phyloP scores from a whole-genome alignment of 2,329 filamentous ascomycete species.

The Aspergillus proliferans region DNA sequence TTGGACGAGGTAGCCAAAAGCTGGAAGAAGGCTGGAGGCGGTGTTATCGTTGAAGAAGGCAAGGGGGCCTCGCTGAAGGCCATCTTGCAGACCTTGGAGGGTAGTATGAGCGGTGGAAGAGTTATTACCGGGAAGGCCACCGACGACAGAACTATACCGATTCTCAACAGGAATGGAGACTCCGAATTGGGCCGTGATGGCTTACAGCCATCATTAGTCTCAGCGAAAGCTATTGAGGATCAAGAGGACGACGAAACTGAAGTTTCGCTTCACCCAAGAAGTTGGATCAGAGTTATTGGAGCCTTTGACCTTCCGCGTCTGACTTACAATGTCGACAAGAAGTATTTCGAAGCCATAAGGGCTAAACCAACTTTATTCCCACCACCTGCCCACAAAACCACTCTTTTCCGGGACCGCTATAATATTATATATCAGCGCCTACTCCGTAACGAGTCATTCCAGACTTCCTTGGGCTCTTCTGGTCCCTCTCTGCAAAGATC shows the following conservation, averaged over 20 bases:
- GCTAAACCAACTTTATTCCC: conserved; percentile 68
- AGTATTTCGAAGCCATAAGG: conserved; percentile 75
- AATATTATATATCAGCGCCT: conserved; percentile 88
- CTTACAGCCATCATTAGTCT: conserved; percentile 20
- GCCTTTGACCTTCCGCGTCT: conserved; percentile 74
- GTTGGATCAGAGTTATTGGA: conserved; percentile 76
- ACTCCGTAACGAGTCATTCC: conserved; percentile 87
- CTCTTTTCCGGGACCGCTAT: conserved; percentile 82
- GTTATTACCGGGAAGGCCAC: conserved; percentile 40
- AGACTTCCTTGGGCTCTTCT: conserved; percentile 66
- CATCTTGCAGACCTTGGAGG: conserved; percentile 77
- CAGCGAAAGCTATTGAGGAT: conserved; percentile 38
- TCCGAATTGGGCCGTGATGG: conserved; percentile 44
- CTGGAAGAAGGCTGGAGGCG: conserved; percentile 86
- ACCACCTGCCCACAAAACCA: conserved; percentile 71
- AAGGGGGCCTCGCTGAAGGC: conserved; percentile 62
- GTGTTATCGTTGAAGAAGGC: conserved; percentile 82
- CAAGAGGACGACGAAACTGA: conserved; percentile 54
- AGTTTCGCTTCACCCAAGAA: conserved; percentile 63
- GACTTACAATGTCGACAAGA: conserved; percentile 56
- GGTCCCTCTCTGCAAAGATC: conserved; percentile 53
- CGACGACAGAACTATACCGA: conserved; percentile 14
- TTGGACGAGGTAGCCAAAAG: conserved; percentile 83
- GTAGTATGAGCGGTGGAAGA: conserved; percentile 79
- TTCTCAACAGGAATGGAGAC: conserved; percentile 44